Base-by-base conservation (phyloP, 2,329 filamentous ascomycete genomes). In the Pseudogymnoascus sp. region DNA sequence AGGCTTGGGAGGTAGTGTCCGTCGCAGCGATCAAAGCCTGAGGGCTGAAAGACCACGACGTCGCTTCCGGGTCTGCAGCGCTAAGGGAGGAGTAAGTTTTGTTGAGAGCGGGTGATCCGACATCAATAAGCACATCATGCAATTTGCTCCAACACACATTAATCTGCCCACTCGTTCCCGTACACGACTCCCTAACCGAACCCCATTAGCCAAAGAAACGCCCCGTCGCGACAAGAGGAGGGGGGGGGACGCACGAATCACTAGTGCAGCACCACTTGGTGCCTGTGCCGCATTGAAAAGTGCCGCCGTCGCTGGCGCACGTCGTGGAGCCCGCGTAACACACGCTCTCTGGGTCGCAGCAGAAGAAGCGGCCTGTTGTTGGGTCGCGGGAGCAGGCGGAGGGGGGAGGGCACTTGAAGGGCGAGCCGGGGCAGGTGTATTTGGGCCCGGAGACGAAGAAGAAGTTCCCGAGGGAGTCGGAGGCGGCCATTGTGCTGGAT, bases 61-160 rank as follows among this genome's bases (percentile, higher is more conserved):
- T 53, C 40, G 26, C 38, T 1, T 21, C 47, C 40, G 61, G 61
- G n/a, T 35, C 26, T 2, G 61, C 61, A 8, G 44, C 21, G 28
- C 61, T 63, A 1, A 63, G 53, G 19, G 61, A 63, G 4, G 44
- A 38, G 31, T 57, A 60, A 7, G 61, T 63, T 9, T 63, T n/a
- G n/a, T 63, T 63, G 3, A 63, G 61, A 13, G n/a, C 17, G 11
- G n/a, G 8, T 13, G 4, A 3, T 1, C 17, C 44, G 33, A 63
- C 13, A 21, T 63, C 44, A 7, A 26, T 6, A 2, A 63, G 40
- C 3, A 53, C 17, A 59, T 63, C 44, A 6, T 40, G 31, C 15
- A 3, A 2, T 31, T 44, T 53, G 57, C 28, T 59, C 61, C 61
- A 63, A 31, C 61, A 63, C 17, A 53, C 19, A 8, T 63, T 57